Evolutionary conservation across 768 basidiomycete species (phyloP).

Genomic region (Aureoboletus auriporus): DNA sequence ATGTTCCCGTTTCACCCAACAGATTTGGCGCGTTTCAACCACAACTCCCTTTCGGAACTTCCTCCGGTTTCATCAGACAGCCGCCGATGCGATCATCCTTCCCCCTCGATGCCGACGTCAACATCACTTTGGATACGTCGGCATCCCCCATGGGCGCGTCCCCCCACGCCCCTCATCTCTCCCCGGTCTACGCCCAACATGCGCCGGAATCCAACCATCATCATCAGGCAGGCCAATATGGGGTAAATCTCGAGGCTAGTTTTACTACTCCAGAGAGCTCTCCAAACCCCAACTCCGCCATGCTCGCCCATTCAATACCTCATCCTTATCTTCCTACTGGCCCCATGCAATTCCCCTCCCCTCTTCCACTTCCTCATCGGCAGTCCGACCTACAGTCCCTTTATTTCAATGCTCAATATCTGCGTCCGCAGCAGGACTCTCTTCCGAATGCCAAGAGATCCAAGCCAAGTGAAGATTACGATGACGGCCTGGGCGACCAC

Average conservation of each 20-base stretch:
- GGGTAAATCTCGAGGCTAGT: background rate
- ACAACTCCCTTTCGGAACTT: conserved; percentile 6
- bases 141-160: conserved; percentile 10
- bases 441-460: conserved; percentile 14
- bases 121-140: conserved; percentile 13
- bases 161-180: conserved; percentile 6
- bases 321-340: conserved; percentile 18
- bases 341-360: conserved; percentile 29
- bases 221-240: conserved; percentile 15
- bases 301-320: conserved; percentile 3
- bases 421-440: conserved; percentile 2
- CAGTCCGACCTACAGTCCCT: conserved; percentile 28
- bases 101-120: conserved; percentile 2
- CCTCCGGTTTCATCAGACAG: conserved; percentile 12
- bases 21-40: conserved; percentile 13
- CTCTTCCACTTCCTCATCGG: conserved; percentile 26
- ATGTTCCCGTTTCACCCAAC: background rate
- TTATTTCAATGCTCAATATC: conserved; percentile 13
- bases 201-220: conserved; percentile 7
- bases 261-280: conserved; percentile 13
- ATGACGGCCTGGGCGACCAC: conserved; percentile 13
- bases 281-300: conserved; percentile 2
- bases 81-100: conserved; percentile 9
- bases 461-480: conserved; percentile 19
- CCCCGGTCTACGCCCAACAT: conserved; percentile 14